Evolutionary conservation across 2,329 filamentous ascomycete genomes (phyloP).

Genomic region (Chaetomium sp.): DNA sequence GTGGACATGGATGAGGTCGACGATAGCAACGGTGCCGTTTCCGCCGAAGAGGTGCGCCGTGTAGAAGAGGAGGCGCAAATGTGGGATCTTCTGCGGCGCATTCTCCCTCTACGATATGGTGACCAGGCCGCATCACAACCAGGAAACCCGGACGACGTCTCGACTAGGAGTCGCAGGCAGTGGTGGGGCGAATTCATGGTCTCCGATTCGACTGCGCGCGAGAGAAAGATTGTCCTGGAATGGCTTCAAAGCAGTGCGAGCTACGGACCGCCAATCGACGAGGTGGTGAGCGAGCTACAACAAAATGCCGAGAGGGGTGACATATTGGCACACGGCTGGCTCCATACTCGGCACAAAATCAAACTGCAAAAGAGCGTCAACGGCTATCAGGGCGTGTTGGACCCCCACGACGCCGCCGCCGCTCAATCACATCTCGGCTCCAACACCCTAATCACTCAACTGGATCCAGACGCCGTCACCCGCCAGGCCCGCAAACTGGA

Average conservation of each 20-base stretch:
- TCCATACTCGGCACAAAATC: slow-evolving; percentile 86
- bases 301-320: slow-evolving; percentile 76
- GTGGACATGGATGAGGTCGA: slow-evolving; percentile 60
- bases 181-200: slow-evolving; percentile 73
- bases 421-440: slow-evolving; percentile 59
- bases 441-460: slow-evolving; percentile 72
- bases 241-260: slow-evolving; percentile 83
- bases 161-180: slow-evolving; percentile 39
- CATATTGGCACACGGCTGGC: slow-evolving; percentile 84
- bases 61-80: slow-evolving; percentile 86
- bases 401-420: slow-evolving; percentile 61
- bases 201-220: slow-evolving; percentile 70
- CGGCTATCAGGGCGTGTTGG: slow-evolving; percentile 65
- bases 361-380: slow-evolving; percentile 85
- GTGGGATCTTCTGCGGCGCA: slow-evolving; percentile 80
- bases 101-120: slow-evolving; percentile 71
- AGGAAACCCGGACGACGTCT: slow-evolving; percentile 31
- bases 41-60: slow-evolving; percentile 54
- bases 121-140: slow-evolving; percentile 41
- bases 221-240: slow-evolving; percentile 77
- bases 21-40: slow-evolving; percentile 34
- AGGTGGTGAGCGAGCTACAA: slow-evolving; percentile 74
- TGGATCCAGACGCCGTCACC: slow-evolving; percentile 88
- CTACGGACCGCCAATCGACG: slow-evolving; percentile 70
- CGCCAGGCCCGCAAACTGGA: slow-evolving; percentile 78